A percentile compares a stretch with the other conserved stretches of the same genome.
phyloP scores from a whole-genome alignment of 306 rosid species.

The Gynostemma pentaphyllum region DNA sequence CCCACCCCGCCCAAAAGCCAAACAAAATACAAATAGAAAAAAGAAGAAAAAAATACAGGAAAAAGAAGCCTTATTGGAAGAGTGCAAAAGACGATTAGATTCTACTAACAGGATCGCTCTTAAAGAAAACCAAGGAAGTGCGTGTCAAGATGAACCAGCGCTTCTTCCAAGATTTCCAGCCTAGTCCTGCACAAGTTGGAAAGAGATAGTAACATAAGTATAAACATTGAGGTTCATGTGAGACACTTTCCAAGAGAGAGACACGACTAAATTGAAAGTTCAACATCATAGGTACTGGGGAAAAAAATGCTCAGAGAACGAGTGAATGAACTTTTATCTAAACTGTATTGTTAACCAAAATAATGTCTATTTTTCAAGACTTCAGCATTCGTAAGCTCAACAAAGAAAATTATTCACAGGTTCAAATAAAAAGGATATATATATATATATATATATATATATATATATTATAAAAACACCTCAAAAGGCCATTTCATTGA shows the following conservation, averaged over 20 bases:
- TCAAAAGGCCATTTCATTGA: too few species aligned
- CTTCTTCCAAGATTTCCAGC: conserved; percentile 99
- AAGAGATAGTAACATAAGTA: conserved; percentile 15
- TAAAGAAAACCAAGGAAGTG: conserved; percentile 89
- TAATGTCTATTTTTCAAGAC: neutral
- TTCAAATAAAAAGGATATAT: neutral
- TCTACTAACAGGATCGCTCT: conserved; percentile 88
- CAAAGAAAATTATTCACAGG: neutral
- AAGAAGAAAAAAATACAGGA: neutral
- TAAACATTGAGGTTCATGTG: neutral
- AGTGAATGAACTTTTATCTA: neutral
- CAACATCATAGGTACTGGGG: neutral
- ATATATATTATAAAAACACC: too few species aligned
- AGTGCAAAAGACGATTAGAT: conserved; percentile 13
- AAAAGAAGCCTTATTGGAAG: too few species aligned
- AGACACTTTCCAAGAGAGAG: neutral
- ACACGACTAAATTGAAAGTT: neutral
- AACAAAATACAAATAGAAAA: neutral
- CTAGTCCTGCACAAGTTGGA: conserved; percentile 59
- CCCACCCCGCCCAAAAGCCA: too few species aligned
- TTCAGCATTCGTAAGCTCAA: neutral
- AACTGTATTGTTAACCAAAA: neutral
- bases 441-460: too few species aligned
- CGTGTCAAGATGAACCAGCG: conserved; percentile 97
- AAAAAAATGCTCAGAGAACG: neutral